A percentile compares a stretch with the other conserved stretches of the same genome.
phyloP scores from a whole-genome alignment of 2,329 filamentous ascomycete genomes.

The Pestalotiopsis sp. region DNA sequence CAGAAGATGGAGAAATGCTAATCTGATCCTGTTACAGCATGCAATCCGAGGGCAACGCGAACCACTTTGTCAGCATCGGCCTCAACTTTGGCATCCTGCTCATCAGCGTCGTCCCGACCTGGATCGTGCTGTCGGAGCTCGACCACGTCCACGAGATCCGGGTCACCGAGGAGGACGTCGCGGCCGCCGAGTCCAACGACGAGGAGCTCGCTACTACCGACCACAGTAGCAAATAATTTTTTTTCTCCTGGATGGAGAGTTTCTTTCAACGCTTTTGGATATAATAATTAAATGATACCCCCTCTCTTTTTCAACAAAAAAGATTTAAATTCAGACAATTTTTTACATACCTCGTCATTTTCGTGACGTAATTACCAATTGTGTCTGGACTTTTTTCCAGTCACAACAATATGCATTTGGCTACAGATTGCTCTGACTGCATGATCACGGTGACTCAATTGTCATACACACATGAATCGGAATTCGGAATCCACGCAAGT shows the following conservation, averaged over 20 bases:
- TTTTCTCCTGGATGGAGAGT: no score
- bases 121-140: constrained; percentile 33
- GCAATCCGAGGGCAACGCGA: constrained; percentile 34
- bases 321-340: background rate
- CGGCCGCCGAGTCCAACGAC: background rate
- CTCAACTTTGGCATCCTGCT: constrained; percentile 34
- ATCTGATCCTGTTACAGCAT: constrained; percentile 20
- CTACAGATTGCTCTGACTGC: no score
- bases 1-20: background rate
- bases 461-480: no score
- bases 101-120: constrained; percentile 31
- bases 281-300: background rate
- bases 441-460: no score
- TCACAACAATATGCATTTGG: no score
- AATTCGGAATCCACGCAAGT: no score
- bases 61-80: constrained; percentile 35
- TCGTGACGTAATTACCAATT: no score
- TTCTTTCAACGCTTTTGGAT: background rate
- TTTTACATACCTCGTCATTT: background rate
- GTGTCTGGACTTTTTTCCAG: no score
- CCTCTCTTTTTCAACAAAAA: background rate
- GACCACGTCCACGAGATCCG: constrained; percentile 31
- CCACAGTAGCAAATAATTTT: background rate
- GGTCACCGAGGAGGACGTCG: constrained; percentile 13
- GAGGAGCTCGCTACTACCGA: constrained; percentile 6